phyloP scores from a whole-genome alignment of 2,329 filamentous ascomycete genomes.

The Epichloe bromicola region DNA sequence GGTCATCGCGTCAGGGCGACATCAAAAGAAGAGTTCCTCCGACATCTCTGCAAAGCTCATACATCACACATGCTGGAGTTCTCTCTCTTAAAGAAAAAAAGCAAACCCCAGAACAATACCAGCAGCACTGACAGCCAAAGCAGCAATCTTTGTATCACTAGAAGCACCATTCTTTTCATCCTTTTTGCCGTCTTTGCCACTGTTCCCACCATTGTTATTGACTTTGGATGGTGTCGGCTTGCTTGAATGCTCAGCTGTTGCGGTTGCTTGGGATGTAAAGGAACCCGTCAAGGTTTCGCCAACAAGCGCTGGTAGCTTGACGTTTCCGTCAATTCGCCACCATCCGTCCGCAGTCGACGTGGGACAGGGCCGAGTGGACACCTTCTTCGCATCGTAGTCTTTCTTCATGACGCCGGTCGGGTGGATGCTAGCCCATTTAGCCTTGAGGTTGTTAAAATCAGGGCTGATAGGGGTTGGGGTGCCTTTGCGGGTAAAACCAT shows the following conservation, averaged over 20 bases:
- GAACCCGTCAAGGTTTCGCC: conserved; percentile 35
- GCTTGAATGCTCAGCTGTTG: conserved; percentile 7
- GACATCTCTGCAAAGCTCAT: neutral
- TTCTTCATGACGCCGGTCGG: conserved; percentile 55
- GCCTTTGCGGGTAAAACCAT: conserved; percentile 57
- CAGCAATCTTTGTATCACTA: conserved; percentile 15
- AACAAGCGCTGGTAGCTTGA: conserved; percentile 58
- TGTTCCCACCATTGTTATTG: neutral
- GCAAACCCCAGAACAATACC: conserved; percentile 17
- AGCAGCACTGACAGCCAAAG: conserved; percentile 15
- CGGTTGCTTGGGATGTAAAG: conserved; percentile 9
- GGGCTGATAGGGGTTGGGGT: conserved; percentile 60
- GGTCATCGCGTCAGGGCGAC: neutral
- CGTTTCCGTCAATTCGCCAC: conserved; percentile 67
- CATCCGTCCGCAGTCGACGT: conserved; percentile 55
- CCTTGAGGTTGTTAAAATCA: conserved; percentile 67
- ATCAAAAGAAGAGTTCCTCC: neutral
- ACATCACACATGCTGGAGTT: neutral
- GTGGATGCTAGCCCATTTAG: conserved; percentile 59
- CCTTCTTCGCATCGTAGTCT: conserved; percentile 48
- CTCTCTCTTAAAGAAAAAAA: conserved; percentile 5
- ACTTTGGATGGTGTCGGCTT: neutral
- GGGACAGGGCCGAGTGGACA: conserved; percentile 58
- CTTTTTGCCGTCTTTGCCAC: conserved; percentile 3
- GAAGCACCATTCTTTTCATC: conserved; percentile 9